These are phyloP conservation scores for Seminavis robusta DNA, from an alignment of 108 stramenopile species.

Conservation along the genomic window DNA sequence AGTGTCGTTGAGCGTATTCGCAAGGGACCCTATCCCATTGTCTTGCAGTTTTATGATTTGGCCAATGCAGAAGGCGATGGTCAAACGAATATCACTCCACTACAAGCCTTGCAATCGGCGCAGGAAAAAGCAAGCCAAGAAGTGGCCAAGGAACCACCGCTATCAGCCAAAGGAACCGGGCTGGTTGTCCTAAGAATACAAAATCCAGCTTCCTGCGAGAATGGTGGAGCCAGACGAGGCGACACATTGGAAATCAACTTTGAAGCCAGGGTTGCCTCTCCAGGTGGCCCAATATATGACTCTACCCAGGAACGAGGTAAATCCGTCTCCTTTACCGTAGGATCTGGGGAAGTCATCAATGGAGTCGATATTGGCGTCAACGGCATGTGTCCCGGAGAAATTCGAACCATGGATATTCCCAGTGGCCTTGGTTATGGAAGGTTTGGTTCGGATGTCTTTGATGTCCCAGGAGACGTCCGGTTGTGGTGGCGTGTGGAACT, in stretches of 20 bases:
- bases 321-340: conserved; percentile 18
- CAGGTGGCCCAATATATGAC: conserved; percentile 27
- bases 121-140: not conserved
- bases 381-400: conserved; percentile 29
- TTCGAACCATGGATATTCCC: conserved; percentile 25
- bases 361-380: conserved; percentile 21
- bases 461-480: conserved; percentile 27
- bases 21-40: conserved; percentile 32
- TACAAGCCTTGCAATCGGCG: conserved; percentile 2
- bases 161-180: conserved; percentile 11
- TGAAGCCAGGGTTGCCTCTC: conserved; percentile 26
- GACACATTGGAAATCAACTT: conserved; percentile 19
- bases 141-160: not conserved
- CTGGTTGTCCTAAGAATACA: conserved; percentile 12
- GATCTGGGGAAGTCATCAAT: conserved; percentile 12
- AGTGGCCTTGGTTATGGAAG: conserved; percentile 13
- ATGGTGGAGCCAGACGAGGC: conserved; percentile 10
- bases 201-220: conserved; percentile 6
- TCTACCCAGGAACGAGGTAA: conserved; percentile 14
- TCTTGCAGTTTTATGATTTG: conserved; percentile 24
- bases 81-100: not conserved
- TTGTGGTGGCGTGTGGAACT: conserved; percentile 34
- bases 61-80: too few relatives aligned
- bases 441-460: conserved; percentile 22
- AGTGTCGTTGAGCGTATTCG: conserved; percentile 14